These are phyloP conservation scores for Claviceps sorghi DNA, from an alignment of 2,329 filamentous ascomycete genomes.

Conservation along the genomic window DNA sequence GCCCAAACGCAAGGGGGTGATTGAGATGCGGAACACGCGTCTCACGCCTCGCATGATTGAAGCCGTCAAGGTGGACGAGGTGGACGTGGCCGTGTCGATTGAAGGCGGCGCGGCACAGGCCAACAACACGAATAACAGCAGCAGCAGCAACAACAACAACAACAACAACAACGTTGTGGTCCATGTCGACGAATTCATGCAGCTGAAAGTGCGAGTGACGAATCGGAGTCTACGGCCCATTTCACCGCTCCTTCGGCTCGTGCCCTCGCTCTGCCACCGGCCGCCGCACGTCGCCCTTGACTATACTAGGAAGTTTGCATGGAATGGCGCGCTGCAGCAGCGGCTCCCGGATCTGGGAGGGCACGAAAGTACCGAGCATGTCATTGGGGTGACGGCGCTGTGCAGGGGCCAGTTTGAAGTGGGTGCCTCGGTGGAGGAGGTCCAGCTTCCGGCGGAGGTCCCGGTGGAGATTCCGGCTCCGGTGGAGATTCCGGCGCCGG, in stretches of 20 bases:
- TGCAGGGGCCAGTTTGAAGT: conserved; percentile 75
- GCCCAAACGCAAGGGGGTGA: conserved; percentile 42
- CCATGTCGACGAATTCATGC: conserved; percentile 44
- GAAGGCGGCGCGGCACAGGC: conserved; percentile 5
- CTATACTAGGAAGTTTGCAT: conserved; percentile 65
- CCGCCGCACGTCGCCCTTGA: conserved; percentile 61
- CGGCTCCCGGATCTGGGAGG: conserved; percentile 48
- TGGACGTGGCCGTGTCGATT: conserved; percentile 44
- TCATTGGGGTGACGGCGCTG: conserved; percentile 58
- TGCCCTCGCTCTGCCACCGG: conserved; percentile 63
- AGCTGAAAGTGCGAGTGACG: conserved; percentile 53
- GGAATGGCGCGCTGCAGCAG: conserved; percentile 74
- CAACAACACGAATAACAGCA: background rate
- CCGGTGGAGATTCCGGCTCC: conserved; percentile 28
- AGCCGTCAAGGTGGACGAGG: conserved; percentile 63
- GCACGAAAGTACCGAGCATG: conserved; percentile 43
- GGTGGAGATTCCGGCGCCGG: conserved; percentile 13
- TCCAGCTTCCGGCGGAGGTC: conserved; percentile 41
- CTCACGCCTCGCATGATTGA: conserved; percentile 70
- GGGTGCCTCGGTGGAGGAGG: conserved; percentile 68
- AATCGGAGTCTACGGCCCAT: conserved; percentile 60
- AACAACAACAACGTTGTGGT: conserved; percentile 11
- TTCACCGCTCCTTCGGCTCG: conserved; percentile 56
- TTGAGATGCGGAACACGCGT: conserved; percentile 65
- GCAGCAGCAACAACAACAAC: conserved; percentile 6